These are phyloP conservation scores for Physcia stellaris DNA, from an alignment of 495 filamentous ascomycete genomes.

Conservation along the genomic window DNA sequence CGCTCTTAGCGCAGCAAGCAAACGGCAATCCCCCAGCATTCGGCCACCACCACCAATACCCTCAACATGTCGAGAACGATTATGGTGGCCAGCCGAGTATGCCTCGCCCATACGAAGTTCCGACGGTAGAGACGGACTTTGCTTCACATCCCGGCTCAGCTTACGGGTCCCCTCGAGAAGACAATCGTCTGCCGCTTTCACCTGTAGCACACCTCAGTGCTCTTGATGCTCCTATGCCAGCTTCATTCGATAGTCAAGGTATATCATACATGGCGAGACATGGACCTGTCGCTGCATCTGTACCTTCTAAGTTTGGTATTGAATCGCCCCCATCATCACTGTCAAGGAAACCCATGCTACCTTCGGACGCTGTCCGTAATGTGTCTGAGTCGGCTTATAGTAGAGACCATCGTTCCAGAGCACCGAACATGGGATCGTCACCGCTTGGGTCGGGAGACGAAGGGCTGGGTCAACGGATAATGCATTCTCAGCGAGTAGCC, in stretches of 20 bases:
- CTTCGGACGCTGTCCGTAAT: conserved; percentile 61
- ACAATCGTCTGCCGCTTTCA: conserved; percentile 57
- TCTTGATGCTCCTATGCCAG: conserved; percentile 87
- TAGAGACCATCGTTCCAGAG: conserved; percentile 39
- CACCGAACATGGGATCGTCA: conserved; percentile 48
- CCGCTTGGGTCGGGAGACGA: conserved; percentile 40
- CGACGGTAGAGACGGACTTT: conserved; percentile 69
- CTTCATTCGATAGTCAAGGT: conserved; percentile 93
- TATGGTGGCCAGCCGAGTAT: conserved; percentile 14
- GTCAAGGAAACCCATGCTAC: conserved; percentile 39
- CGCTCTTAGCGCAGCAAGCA: conserved; percentile 61
- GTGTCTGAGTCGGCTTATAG: conserved; percentile 79
- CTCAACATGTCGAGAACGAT: conserved; percentile 22
- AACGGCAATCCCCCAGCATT: conserved; percentile 30
- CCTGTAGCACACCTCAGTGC: conserved; percentile 58
- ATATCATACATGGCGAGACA: conserved; percentile 82
- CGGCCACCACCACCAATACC: conserved; percentile 18
- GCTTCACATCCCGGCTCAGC: conserved; percentile 62
- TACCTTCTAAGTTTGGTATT: conserved; percentile 83
- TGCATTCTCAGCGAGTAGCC: conserved; percentile 73
- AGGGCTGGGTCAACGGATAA: conserved; percentile 54
- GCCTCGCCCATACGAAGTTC: conserved; percentile 37
- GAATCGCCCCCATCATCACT: conserved; percentile 77
- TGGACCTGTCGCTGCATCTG: conserved; percentile 82
- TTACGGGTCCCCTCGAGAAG: conserved; percentile 81